Conservation (phyloP, 208 protist genomes). For the Trichomonas gallinae region DNA sequence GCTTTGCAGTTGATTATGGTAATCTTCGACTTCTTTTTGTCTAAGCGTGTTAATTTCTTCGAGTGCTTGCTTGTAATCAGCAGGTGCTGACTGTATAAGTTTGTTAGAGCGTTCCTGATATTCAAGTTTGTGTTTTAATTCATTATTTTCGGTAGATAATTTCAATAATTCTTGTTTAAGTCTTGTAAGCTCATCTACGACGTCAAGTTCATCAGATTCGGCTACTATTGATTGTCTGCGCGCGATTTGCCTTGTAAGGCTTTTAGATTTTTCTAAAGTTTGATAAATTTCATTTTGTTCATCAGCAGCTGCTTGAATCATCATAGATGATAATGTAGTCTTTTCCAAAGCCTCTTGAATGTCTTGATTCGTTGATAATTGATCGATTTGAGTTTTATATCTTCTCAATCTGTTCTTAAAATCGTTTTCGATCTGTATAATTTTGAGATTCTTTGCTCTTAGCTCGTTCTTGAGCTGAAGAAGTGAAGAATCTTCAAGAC, state of each 20-base stretch:
- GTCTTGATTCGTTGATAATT: neutral
- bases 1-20: neutral
- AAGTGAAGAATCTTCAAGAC: neutral
- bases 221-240: neutral
- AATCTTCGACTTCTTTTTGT: neutral
- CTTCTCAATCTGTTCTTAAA: neutral
- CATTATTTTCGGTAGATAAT: neutral
- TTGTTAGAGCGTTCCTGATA: neutral
- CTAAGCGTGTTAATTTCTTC: neutral
- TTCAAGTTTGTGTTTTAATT: neutral
- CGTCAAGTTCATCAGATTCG: neutral
- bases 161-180: neutral
- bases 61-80: neutral
- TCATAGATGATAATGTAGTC: neutral
- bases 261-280: neutral
- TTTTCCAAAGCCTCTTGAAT: neutral
- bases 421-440: neutral
- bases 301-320: neutral
- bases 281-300: neutral
- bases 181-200: neutral
- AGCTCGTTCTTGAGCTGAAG: neutral
- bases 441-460: neutral
- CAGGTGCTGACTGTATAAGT: neutral
- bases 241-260: neutral
- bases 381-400: neutral